Evolutionary conservation across 331 rosid species (phyloP).

Genomic region (Dryas integrifolia): DNA sequence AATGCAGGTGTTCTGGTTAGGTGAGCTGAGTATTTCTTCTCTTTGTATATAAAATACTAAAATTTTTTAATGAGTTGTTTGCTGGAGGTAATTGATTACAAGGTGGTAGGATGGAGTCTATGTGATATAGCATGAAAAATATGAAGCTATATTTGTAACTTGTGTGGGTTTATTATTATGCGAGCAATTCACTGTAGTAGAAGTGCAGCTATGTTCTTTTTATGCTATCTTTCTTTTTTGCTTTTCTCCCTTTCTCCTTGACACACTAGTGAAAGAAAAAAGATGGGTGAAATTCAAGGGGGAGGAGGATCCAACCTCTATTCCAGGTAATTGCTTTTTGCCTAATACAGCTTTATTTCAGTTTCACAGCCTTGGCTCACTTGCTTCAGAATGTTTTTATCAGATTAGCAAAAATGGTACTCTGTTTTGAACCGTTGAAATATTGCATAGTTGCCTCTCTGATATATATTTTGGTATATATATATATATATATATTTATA

Average conservation of each 20-base stretch:
- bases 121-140: neutral
- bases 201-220: slow-evolving; percentile 26
- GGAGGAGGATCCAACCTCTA: slow-evolving; percentile 83
- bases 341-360: slow-evolving; percentile 13
- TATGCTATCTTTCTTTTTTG: neutral
- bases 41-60: neutral
- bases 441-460: neutral
- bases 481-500: neutral
- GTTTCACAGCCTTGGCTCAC: slow-evolving; percentile 15
- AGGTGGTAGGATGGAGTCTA: neutral
- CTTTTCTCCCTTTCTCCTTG: neutral
- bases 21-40: neutral
- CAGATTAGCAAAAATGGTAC: neutral
- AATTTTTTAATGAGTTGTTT: neutral
- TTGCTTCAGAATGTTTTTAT: slow-evolving; percentile 1
- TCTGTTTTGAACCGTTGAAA: neutral
- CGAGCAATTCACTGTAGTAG: neutral
- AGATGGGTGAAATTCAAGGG: slow-evolving; percentile 92
- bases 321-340: slow-evolving; percentile 63
- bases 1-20: neutral
- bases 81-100: neutral
- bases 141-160: neutral
- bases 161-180: neutral
- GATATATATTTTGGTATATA: neutral
- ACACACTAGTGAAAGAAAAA: slow-evolving; percentile 79